Percentiles rank a stretch among this genome's conserved stretches.
These are phyloP conservation scores for Penicillium lividum DNA, from an alignment of 495 filamentous ascomycete genomes.

Conservation along the genomic window DNA sequence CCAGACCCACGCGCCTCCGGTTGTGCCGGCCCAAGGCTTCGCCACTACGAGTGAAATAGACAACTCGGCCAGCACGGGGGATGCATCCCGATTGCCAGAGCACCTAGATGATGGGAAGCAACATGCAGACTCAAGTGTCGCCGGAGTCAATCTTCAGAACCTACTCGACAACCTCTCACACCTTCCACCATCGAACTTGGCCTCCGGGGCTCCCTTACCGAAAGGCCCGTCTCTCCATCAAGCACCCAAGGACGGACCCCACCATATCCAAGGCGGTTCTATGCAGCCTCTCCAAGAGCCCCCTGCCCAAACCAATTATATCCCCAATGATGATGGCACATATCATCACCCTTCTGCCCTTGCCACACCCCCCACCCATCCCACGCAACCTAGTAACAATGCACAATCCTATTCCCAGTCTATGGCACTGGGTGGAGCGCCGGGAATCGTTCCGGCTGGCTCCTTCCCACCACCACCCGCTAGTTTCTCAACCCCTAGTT, in stretches of 20 bases:
- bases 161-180: slow-evolving; percentile 54
- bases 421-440: slow-evolving; percentile 50
- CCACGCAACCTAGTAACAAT: slow-evolving; percentile 43
- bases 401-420: slow-evolving; percentile 46
- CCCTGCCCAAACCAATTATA: slow-evolving; percentile 57
- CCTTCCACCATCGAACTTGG: slow-evolving; percentile 32
- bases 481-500: slow-evolving; percentile 47
- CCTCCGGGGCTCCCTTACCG: slow-evolving; percentile 33
- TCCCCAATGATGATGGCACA: slow-evolving; percentile 54
- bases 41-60: slow-evolving; percentile 39
- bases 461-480: slow-evolving; percentile 58
- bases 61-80: slow-evolving; percentile 23
- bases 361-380: slow-evolving; percentile 34
- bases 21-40: slow-evolving; percentile 50
- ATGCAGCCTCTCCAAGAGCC: slow-evolving; percentile 56
- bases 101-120: slow-evolving; percentile 33
- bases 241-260: slow-evolving; percentile 36
- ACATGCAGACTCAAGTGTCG: slow-evolving; percentile 23
- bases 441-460: slow-evolving; percentile 55
- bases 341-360: slow-evolving; percentile 53
- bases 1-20: slow-evolving; percentile 45
- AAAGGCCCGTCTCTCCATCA: slow-evolving; percentile 36
- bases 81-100: slow-evolving; percentile 19
- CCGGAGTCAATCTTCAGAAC: slow-evolving; percentile 53
- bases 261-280: slow-evolving; percentile 46